Conservation (phyloP, 441 rosid genomes). For the Gossypium gossypioides region DNA sequence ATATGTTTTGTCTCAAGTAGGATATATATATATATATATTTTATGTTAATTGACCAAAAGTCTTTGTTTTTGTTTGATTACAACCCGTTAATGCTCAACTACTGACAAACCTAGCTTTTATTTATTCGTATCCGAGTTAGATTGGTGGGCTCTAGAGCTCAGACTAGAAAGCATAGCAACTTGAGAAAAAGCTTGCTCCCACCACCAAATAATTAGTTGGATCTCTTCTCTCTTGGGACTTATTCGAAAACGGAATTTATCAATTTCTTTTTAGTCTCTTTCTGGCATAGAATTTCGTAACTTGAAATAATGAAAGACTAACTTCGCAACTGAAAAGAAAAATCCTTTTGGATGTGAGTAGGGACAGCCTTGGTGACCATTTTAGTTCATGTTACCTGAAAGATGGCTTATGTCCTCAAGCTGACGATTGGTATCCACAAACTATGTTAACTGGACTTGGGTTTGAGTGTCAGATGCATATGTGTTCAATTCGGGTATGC, state of each 20-base stretch:
- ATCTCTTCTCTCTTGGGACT: background rate
- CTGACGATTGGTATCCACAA: background rate
- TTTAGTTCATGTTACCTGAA: background rate
- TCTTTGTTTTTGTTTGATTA: background rate
- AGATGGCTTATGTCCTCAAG: background rate
- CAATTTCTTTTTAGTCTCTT: background rate
- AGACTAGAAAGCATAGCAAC: background rate
- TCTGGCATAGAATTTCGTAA: background rate
- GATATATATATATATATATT: background rate
- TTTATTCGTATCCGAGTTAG: slow-evolving; percentile 3
- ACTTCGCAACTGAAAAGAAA: background rate
- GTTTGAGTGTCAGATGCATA: background rate
- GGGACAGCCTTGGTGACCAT: background rate
- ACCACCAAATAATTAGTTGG: background rate
- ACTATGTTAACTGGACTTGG: background rate
- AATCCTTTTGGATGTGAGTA: background rate
- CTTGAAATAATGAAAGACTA: background rate
- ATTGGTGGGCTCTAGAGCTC: background rate
- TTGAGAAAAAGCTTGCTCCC: background rate
- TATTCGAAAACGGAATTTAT: background rate
- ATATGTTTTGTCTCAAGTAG: no score
- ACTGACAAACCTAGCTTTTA: background rate
- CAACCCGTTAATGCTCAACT: background rate
- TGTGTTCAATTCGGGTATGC: background rate
- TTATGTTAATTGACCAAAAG: background rate